Percentiles rank a stretch among this genome's conserved stretches.
Evolutionary conservation across 345 rosid species (phyloP).

Genomic region (Kernera saxatilis): DNA sequence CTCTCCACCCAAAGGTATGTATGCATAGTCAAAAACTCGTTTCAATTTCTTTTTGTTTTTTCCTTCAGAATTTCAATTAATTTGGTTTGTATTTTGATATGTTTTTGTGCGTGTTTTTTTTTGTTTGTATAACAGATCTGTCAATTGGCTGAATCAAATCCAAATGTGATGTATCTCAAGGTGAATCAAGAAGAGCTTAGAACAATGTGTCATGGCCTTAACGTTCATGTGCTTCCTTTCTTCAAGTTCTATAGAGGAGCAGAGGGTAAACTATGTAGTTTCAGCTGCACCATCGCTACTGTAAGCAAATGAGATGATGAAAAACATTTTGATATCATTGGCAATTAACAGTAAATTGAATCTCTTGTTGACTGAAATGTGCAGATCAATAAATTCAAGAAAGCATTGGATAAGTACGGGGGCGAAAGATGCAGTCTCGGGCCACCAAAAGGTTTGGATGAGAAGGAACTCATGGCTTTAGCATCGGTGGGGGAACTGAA

Average conservation of each 20-base stretch:
- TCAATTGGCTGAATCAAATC: constrained; percentile 70
- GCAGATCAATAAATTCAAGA: constrained; percentile 69
- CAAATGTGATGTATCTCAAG: constrained; percentile 51
- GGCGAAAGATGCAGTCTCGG: constrained; percentile 38
- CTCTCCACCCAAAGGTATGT: constrained; percentile 79
- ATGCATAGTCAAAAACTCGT: background rate
- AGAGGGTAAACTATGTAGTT: constrained; percentile 64
- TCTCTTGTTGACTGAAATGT: background rate
- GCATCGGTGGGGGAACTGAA: constrained; percentile 34
- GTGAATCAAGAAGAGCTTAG: constrained; percentile 67
- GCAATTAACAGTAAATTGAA: background rate
- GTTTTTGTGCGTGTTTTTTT: background rate
- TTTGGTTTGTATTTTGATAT: background rate
- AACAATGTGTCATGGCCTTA: constrained; percentile 57
- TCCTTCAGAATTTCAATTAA: background rate
- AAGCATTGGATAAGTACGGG: constrained; percentile 53
- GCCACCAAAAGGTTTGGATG: constrained; percentile 51
- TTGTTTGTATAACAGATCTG: constrained; percentile 45
- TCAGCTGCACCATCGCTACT: constrained; percentile 64
- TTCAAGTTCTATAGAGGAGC: constrained; percentile 74
- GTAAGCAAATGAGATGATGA: constrained; percentile 28
- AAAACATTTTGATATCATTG: background rate
- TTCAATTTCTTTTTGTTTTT: background rate
- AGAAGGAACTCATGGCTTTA: constrained; percentile 34
- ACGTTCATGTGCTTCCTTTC: constrained; percentile 72